A percentile compares a stretch with the other conserved stretches of the same genome.
Conservation (phyloP, 768 basidiomycete genomes). For the Macrolepiota dolichaula region DNA sequence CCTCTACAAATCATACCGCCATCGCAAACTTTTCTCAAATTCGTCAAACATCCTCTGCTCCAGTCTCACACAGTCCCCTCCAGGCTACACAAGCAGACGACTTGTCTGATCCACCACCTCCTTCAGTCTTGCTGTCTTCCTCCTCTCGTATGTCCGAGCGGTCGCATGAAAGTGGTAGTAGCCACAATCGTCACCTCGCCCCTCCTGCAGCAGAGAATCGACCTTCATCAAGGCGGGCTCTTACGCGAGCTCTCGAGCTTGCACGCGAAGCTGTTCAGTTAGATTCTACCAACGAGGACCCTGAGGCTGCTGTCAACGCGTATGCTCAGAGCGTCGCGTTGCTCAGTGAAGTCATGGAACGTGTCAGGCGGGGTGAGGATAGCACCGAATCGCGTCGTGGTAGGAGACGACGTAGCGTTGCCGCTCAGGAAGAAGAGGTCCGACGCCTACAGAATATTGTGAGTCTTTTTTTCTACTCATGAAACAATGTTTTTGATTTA, state of each 20-base stretch:
- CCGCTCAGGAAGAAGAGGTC: conserved; percentile 92
- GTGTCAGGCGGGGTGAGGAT: conserved; percentile 84
- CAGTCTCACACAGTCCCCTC: conserved; percentile 17
- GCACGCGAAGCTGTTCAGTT: conserved; percentile 88
- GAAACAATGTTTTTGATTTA: conserved; percentile 9
- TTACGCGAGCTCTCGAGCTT: conserved; percentile 82
- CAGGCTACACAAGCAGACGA: conserved; percentile 41
- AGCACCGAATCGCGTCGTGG: conserved; percentile 61
- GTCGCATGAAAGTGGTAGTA: conserved; percentile 22
- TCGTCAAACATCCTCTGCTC: conserved; percentile 29
- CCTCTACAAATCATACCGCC: conserved; percentile 51
- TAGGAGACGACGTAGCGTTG: conserved; percentile 68
- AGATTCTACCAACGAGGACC: conserved; percentile 85
- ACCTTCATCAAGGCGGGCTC: conserved; percentile 80
- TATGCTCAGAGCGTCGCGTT: conserved; percentile 86
- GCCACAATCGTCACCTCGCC: conserved; percentile 21
- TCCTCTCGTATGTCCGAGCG: conserved; percentile 23
- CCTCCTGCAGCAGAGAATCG: conserved; percentile 33
- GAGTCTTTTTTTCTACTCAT: conserved; percentile 27
- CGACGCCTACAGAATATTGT: conserved; percentile 84
- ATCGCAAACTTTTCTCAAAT: conserved; percentile 62
- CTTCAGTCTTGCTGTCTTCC: conserved; percentile 42
- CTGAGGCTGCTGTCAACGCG: conserved; percentile 83
- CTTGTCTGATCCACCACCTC: conserved; percentile 57
- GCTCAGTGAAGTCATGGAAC: conserved; percentile 89